These are phyloP conservation scores for Schizochytrium sp. DNA, from an alignment of 108 stramenopile species.

Conservation along the genomic window DNA sequence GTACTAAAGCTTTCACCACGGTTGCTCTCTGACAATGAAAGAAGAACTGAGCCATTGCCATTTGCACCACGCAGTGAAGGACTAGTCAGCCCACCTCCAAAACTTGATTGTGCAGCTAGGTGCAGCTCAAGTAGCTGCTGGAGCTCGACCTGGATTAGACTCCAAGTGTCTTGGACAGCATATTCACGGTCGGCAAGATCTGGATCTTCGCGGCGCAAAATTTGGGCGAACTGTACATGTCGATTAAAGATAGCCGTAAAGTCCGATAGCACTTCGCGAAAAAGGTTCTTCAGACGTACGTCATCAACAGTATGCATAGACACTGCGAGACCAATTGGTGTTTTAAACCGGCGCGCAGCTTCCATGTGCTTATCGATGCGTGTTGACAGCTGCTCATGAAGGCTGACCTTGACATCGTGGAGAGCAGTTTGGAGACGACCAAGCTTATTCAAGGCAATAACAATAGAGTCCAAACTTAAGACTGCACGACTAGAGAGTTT, in stretches of 20 bases:
- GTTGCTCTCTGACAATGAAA: no score
- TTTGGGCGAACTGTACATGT: slow-evolving; percentile 24
- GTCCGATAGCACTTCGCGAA: slow-evolving; percentile 55
- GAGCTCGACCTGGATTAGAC: slow-evolving; percentile 34
- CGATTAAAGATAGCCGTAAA: slow-evolving; percentile 59
- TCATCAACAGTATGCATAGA: slow-evolving; percentile 6
- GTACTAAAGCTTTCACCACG: neutral
- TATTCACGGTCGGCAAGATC: slow-evolving; percentile 42
- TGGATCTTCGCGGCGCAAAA: slow-evolving; percentile 15
- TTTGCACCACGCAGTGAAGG: neutral
- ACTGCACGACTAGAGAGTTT: slow-evolving; percentile 20
- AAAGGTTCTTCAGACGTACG: neutral
- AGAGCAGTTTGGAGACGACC: slow-evolving; percentile 6
- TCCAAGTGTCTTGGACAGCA: slow-evolving; percentile 48
- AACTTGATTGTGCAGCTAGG: slow-evolving; percentile 17
- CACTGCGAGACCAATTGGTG: neutral
- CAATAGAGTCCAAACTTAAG: slow-evolving; percentile 24
- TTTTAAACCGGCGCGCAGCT: neutral
- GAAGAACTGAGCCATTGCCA: no score
- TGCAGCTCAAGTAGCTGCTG: slow-evolving; percentile 57
- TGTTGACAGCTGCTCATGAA: slow-evolving; percentile 24
- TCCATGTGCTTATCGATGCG: slow-evolving; percentile 43
- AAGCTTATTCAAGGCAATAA: slow-evolving; percentile 39
- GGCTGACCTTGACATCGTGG: slow-evolving; percentile 32
- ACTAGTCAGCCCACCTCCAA: neutral